phyloP scores from a whole-genome alignment of 495 filamentous ascomycete genomes.

The Parmelia sp. region DNA sequence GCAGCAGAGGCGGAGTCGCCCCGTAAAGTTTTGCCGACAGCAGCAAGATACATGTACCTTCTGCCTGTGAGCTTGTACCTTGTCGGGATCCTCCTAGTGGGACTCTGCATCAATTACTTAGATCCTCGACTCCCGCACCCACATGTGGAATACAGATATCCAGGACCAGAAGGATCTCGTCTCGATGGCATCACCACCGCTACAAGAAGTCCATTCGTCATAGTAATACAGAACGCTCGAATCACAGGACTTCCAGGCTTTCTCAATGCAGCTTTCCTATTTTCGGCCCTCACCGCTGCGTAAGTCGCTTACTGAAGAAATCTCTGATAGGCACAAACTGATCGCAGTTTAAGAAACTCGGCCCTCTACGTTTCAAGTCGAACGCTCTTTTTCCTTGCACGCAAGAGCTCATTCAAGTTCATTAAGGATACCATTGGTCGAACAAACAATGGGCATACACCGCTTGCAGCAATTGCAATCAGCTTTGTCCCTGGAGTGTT shows the following conservation, averaged over 20 bases:
- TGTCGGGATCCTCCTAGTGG: conserved; percentile 27
- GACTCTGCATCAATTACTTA: conserved; percentile 33
- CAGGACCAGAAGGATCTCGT: conserved; percentile 15
- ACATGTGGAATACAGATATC: conserved; percentile 22
- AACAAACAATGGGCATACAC: conserved; percentile 38
- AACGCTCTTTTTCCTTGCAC: conserved; percentile 37
- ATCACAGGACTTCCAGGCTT: conserved; percentile 27
- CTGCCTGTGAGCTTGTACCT: conserved; percentile 29
- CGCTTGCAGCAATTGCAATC: conserved; percentile 34
- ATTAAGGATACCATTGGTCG: conserved; percentile 33
- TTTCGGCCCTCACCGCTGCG: conserved; percentile 29
- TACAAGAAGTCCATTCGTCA: conserved; percentile 31
- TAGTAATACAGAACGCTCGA: conserved; percentile 25
- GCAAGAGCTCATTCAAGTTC: conserved; percentile 27
- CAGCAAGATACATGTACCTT: conserved; percentile 30
- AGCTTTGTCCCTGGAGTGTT: conserved; percentile 25
- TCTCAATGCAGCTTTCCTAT: conserved; percentile 29
- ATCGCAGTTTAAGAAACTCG: conserved; percentile 28
- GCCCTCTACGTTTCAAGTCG: conserved; percentile 40
- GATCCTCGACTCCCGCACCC: conserved; percentile 29
- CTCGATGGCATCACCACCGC: conserved; percentile 20
- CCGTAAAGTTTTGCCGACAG: conserved; percentile 25
- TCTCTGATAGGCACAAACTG: conserved; percentile 6
- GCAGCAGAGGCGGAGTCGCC: conserved; percentile 37
- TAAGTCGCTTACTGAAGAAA: background rate